phyloP scores from a whole-genome alignment of 2,329 filamentous ascomycete species.

The Colletotrichum costaricense region DNA sequence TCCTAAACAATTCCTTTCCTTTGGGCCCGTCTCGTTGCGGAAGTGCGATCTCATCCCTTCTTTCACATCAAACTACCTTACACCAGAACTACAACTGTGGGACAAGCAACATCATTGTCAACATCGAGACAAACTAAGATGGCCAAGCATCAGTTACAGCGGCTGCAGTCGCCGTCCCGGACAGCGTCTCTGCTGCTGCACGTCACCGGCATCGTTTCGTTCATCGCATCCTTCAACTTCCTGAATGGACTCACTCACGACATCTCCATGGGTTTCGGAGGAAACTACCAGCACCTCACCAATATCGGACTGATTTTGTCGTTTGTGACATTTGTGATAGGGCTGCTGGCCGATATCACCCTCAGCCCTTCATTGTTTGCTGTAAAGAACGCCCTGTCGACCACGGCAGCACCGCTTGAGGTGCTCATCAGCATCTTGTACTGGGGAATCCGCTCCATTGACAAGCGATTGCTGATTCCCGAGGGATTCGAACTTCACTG shows the following conservation, averaged over 20 bases:
- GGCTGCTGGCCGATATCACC: conserved; percentile 73
- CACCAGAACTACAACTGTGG: conserved; percentile 8
- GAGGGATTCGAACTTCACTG: conserved; percentile 67
- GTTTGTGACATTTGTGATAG: conserved; percentile 69
- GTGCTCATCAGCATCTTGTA: conserved; percentile 78
- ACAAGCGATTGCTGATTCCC: conserved; percentile 63
- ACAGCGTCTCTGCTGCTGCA: conserved; percentile 73
- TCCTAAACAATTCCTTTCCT: conserved; percentile 15
- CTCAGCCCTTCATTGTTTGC: conserved; percentile 68
- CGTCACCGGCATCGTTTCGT: conserved; percentile 62
- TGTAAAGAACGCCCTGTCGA: conserved; percentile 74
- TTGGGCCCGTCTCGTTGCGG: neutral
- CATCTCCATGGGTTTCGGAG: conserved; percentile 70
- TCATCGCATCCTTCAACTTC: conserved; percentile 64
- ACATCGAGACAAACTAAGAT: conserved; percentile 42
- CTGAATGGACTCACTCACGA: conserved; percentile 60
- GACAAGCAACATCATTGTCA: neutral
- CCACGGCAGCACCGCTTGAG: conserved; percentile 76
- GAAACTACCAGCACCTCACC: conserved; percentile 79
- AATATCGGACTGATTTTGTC: conserved; percentile 76
- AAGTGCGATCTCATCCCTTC: conserved; percentile 16
- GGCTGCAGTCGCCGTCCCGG: conserved; percentile 73
- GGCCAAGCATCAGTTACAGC: conserved; percentile 71
- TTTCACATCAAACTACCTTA: neutral
- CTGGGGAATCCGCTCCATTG: conserved; percentile 73